Base-by-base conservation (phyloP, 805 yeast genomes). In the Saccharomycopsis javanensis region DNA sequence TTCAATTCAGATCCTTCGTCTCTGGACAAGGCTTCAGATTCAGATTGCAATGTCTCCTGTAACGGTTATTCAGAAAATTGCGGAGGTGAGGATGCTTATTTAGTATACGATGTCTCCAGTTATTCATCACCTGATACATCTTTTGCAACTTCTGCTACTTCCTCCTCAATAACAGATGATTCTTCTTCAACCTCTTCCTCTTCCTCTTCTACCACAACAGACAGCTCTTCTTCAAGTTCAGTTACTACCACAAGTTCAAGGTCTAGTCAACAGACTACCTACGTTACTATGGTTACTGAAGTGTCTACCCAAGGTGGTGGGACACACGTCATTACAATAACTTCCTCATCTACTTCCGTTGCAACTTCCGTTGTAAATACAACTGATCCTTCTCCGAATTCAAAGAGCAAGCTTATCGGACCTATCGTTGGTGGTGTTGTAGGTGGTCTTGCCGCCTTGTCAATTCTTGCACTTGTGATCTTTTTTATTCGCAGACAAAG, bases 1-100 rank as follows among this genome's bases (percentile, higher is more conserved):
- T 51, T 56, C 18, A 42, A 58, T 27, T 27, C 23, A 8, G 56
- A 45, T 5, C 59, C 59, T 1, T 35, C 28, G 35, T 59, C 68
- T 3, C 59, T 61, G 16, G 55, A 50, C 30, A 27, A 37, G 8
- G 53, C 63, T 30, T 31, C 60, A 2, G 50, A 57, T 20, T 59
- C 59, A 6, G 58, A 61, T n/a, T 75, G 79, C 65, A 61, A 63
- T 55, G 64, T 64, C 4, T 50, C 23, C 0, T 75, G 79, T 64
- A 48, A 61, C 50, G 78, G 78, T 6, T 75, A 65, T 57, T 72
- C 70, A 13, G 67, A 61, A 20, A 67, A 53, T 20, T 75, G 79
- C 61, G 79, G 79, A 27, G 78, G 79, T 18, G 8, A 59, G 2
- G 52, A 55, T 35, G 68, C 69, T 2, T 75, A 66, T 64, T 50